Conservation (phyloP, 352 stramenopile species). For the Pythium myriotylum region DNA sequence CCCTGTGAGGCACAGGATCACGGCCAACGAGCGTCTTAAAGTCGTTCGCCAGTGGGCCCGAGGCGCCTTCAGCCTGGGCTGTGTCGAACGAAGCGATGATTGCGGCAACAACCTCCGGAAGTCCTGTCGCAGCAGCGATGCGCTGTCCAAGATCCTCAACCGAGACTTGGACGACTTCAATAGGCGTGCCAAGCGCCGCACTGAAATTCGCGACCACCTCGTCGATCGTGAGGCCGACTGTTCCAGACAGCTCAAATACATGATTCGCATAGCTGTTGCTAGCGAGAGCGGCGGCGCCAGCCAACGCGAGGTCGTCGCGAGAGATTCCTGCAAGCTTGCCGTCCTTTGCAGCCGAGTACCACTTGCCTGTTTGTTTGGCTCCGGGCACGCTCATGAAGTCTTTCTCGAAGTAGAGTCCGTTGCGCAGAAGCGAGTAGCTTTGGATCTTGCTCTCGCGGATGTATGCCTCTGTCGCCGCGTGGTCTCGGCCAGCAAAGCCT, state of each 20-base stretch:
- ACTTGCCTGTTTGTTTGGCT: not conserved
- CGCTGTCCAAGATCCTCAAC: not conserved
- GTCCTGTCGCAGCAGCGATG: not conserved
- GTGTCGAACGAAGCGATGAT: constrained; percentile 21
- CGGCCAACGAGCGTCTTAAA: constrained; percentile 27
- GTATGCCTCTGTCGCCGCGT: constrained; percentile 11
- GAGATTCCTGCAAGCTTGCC: too few relatives aligned
- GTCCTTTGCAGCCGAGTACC: not conserved
- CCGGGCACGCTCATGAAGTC: constrained; percentile 1
- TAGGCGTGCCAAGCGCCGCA: constrained; percentile 13
- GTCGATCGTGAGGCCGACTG: constrained; percentile 14
- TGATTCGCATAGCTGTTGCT: too few relatives aligned
- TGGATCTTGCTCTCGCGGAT: constrained; percentile 5
- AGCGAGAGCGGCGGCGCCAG: too few relatives aligned
- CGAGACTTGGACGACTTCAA: constrained; percentile 19
- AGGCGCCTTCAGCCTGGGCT: constrained; percentile 11
- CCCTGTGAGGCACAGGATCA: constrained; percentile 15
- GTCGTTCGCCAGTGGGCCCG: constrained; percentile 9
- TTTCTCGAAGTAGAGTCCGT: constrained; percentile 26
- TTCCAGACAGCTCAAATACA: too few relatives aligned
- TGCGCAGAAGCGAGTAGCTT: constrained; percentile 27
- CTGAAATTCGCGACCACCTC: constrained; percentile 13
- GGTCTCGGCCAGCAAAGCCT: not conserved
- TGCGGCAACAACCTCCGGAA: constrained; percentile 9
- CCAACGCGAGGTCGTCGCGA: too few relatives aligned